phyloP scores from a whole-genome alignment of 2,329 filamentous ascomycete species.

The Calonectria pseudoturangicola region DNA sequence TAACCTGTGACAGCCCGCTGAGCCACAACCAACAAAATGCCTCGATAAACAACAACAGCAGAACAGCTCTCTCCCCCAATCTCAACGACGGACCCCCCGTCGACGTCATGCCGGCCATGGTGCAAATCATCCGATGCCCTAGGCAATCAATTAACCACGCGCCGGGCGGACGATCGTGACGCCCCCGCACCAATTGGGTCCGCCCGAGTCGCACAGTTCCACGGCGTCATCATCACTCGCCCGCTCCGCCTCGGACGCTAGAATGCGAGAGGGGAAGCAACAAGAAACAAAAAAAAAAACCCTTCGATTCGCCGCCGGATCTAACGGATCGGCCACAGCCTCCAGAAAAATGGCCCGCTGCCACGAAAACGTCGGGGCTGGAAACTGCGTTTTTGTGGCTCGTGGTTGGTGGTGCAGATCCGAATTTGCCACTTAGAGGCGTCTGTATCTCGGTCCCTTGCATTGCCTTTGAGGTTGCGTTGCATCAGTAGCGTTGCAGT shows the following conservation, averaged over 20 bases:
- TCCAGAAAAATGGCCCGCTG: conserved; percentile 16
- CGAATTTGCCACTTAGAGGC: conserved; percentile 20
- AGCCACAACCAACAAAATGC: conserved; percentile 26
- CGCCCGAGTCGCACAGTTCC: conserved; percentile 25
- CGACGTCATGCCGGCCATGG: conserved; percentile 35
- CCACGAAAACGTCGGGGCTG: conserved; percentile 28
- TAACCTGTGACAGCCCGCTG: conserved; percentile 43
- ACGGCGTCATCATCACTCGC: conserved; percentile 15
- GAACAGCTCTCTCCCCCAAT: background rate
- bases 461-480: conserved; percentile 23
- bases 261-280: background rate
- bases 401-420: conserved; percentile 21
- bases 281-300: background rate
- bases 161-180: conserved; percentile 5
- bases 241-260: conserved; percentile 8
- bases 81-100: conserved; percentile 1
- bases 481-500: conserved; percentile 8
- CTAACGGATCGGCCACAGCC: conserved; percentile 17
- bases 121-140: conserved; percentile 22
- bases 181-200: conserved; percentile 30
- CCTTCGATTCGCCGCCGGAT: conserved; percentile 13
- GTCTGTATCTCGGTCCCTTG: conserved; percentile 21
- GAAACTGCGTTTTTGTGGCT: conserved; percentile 18
- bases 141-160: conserved; percentile 33
- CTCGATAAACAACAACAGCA: background rate